Base-by-base conservation (phyloP, 2,329 filamentous ascomycete genomes). In the Fusarium musae region DNA sequence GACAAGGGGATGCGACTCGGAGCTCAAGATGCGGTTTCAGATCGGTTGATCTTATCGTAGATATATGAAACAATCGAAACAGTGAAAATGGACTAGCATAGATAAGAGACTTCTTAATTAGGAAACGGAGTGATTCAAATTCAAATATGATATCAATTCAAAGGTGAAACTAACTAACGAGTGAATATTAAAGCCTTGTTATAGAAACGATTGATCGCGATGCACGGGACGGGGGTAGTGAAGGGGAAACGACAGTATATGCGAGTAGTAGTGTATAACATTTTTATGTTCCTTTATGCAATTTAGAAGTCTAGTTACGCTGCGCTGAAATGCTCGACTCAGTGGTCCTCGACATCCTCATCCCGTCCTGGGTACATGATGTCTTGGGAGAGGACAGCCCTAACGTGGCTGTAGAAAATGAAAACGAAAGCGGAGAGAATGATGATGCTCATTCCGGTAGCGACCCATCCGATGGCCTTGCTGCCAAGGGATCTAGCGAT, bases 361-460 rank as follows among this genome's bases (percentile, higher is more conserved):
- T 88, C 67, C 86, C 49, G 79, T 28, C 85, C 86, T 1, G 87
- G 86, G 57, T 87, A 88, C 84, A 88, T 86, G 69, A 88, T 88
- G 57, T 88, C 87, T 74, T 87, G 85, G 17, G 79, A 74, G 11
- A 86, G 69, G 36, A 88, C 82, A 9, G 87, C 87, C 34, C 83
- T 79, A 19, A 87, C 71, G 42, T 80, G 66, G 42, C 84, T 81
- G 68, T 80, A 79, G 58, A 80, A 82, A 32, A 87, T 73, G n/a
- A 88, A 86, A 66, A 84, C 83, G 47, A 79, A 74, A 69, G 85
- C 87, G 8, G 81, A 80, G n/a, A 79, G 36, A 53, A 83, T 36
- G 17, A 89, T 60, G n/a, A 87, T 79, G 5, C 86, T 87, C 83
- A 90, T 86, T 5, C 78, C 87, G 2, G 84, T 86, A 0, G 82